Percentiles rank a stretch among this genome's conserved stretches.
Conservation (phyloP, 1,284 basidiomycete species). For the Rhodotorula mucilaginosa region DNA sequence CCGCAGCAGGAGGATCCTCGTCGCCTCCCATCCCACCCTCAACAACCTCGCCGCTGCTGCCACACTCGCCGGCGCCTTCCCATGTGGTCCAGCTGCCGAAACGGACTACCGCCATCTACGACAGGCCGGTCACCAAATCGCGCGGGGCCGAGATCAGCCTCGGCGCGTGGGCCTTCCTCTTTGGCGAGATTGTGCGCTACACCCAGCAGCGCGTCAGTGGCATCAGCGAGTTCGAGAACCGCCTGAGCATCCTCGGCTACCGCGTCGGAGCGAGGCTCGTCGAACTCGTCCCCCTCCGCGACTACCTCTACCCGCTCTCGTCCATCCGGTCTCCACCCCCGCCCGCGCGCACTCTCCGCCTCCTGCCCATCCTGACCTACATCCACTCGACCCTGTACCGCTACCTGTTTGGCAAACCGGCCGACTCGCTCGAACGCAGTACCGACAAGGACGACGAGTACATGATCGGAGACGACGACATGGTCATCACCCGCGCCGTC, state of each 20-base stretch:
- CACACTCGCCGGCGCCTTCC: neutral
- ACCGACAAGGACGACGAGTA: slow-evolving; percentile 97
- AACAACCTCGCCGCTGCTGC: slow-evolving; percentile 1
- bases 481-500: slow-evolving; percentile 83
- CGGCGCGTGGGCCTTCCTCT: slow-evolving; percentile 80
- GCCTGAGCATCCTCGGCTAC: slow-evolving; percentile 80
- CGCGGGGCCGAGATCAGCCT: slow-evolving; percentile 74
- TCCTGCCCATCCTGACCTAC: slow-evolving; percentile 82
- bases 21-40: slow-evolving; percentile 19
- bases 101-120: slow-evolving; percentile 60
- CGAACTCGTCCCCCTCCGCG: slow-evolving; percentile 56
- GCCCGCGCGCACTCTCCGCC: slow-evolving; percentile 81
- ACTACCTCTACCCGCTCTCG: slow-evolving; percentile 37
- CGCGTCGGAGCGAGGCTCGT: slow-evolving; percentile 79
- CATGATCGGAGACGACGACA: slow-evolving; percentile 98
- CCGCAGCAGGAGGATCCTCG: neutral
- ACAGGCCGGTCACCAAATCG: slow-evolving; percentile 78
- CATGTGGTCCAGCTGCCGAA: neutral
- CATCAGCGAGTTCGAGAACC: slow-evolving; percentile 83
- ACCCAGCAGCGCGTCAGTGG: slow-evolving; percentile 91
- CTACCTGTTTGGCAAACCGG: slow-evolving; percentile 85
- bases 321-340: slow-evolving; percentile 42
- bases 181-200: slow-evolving; percentile 88
- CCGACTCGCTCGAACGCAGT: slow-evolving; percentile 91
- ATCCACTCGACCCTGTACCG: slow-evolving; percentile 93